These are phyloP conservation scores for Termitomyces sp. DNA, from an alignment of 768 basidiomycete species.

Conservation along the genomic window DNA sequence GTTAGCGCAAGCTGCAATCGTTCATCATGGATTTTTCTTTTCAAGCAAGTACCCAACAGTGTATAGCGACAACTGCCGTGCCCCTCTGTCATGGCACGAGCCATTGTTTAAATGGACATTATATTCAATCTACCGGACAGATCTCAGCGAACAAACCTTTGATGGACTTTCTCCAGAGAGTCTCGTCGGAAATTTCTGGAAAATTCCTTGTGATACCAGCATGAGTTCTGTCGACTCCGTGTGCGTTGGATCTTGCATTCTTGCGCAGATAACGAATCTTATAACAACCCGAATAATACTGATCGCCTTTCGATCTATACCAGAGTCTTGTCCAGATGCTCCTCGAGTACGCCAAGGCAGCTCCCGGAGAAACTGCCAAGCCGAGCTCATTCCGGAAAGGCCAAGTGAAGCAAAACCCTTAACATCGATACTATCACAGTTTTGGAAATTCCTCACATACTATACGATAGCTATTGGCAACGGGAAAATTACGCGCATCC, in stretches of 20 bases:
- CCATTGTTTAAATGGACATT: neutral
- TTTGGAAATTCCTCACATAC: neutral
- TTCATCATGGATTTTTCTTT: neutral
- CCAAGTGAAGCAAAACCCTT: neutral
- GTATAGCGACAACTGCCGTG: no score
- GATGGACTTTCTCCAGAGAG: constrained; percentile 5
- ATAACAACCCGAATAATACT: neutral
- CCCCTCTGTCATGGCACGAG: no score
- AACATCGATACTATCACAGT: neutral
- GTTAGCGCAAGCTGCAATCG: neutral
- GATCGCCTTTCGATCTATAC: neutral
- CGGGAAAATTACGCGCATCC: neutral
- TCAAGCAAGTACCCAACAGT: no score
- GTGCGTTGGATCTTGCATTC: neutral
- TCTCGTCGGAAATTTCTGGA: constrained; percentile 9
- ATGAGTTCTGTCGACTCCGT: constrained; percentile 2
- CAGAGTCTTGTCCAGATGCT: neutral
- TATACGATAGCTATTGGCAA: neutral
- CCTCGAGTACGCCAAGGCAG: neutral
- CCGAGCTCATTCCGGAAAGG: neutral
- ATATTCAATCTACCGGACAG: neutral
- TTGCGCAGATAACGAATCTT: neutral
- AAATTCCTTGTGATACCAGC: neutral
- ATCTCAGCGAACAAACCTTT: no score
- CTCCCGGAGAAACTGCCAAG: neutral